phyloP scores from a whole-genome alignment of 495 filamentous ascomycete species.

The Tuber aestivum region DNA sequence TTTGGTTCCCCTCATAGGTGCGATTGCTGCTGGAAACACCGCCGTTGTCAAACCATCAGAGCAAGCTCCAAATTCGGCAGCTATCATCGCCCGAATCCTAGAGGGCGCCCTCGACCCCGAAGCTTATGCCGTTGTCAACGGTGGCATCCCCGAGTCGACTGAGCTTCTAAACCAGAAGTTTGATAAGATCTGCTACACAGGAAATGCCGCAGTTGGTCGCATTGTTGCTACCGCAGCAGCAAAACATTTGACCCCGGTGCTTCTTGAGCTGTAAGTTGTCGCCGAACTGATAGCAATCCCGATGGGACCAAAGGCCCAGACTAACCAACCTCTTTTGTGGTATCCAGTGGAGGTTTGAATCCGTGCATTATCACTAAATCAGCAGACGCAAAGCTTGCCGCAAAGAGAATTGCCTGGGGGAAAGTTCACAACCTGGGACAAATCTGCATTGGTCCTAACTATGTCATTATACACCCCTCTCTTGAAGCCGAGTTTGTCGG shows the following conservation, averaged over 20 bases:
- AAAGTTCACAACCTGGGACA: constrained; percentile 86
- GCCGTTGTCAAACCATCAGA: constrained; percentile 86
- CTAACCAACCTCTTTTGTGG: background rate
- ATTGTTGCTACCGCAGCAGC: constrained; percentile 90
- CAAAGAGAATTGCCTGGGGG: constrained; percentile 75
- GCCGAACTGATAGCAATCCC: background rate
- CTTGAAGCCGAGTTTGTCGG: constrained; percentile 67
- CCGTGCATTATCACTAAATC: constrained; percentile 82
- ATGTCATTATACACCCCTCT: constrained; percentile 71
- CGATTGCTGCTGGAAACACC: constrained; percentile 86
- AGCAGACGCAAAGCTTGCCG: constrained; percentile 72
- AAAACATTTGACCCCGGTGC: constrained; percentile 80
- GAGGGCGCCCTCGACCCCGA: constrained; percentile 67
- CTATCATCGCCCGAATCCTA: constrained; percentile 60
- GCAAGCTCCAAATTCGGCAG: constrained; percentile 64
- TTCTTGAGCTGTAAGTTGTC: constrained; percentile 60
- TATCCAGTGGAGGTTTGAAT: constrained; percentile 64
- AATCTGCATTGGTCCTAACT: constrained; percentile 79
- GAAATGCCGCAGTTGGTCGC: constrained; percentile 63
- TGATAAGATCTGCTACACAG: constrained; percentile 98
- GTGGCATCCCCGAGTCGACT: constrained; percentile 71
- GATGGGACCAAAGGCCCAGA: background rate
- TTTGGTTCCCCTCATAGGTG: constrained; percentile 73
- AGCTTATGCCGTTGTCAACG: constrained; percentile 73
- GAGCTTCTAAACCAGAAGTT: constrained; percentile 79